phyloP scores from a whole-genome alignment of 2,329 filamentous ascomycete species.

The Aspergillus intermedius region DNA sequence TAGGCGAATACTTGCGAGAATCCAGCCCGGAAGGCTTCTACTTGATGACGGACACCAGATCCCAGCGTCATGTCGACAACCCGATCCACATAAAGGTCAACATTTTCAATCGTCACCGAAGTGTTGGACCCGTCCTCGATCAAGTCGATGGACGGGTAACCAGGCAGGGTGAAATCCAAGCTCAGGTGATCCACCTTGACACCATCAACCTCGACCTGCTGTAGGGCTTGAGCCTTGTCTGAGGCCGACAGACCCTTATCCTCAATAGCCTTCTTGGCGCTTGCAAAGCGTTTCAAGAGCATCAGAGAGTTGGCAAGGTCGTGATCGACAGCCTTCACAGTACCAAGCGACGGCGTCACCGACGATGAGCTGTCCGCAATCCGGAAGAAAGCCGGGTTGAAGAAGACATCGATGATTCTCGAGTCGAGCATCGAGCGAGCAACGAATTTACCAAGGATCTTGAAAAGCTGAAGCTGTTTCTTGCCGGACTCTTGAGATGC shows the following conservation, averaged over 20 bases:
- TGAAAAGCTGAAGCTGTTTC: conserved; percentile 81
- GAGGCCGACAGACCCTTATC: conserved; percentile 59
- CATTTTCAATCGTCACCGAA: conserved; percentile 79
- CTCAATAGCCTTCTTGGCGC: conserved; percentile 75
- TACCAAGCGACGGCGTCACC: conserved; percentile 76
- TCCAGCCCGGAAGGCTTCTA: conserved; percentile 82
- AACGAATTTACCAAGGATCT: conserved; percentile 91
- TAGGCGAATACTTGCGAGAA: conserved; percentile 98
- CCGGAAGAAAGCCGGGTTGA: conserved; percentile 97
- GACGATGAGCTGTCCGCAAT: conserved; percentile 65
- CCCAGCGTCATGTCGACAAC: conserved; percentile 89
- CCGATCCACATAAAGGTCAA: conserved; percentile 78
- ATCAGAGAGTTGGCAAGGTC: conserved; percentile 79
- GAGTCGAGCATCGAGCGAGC: conserved; percentile 98
- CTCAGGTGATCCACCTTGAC: conserved; percentile 78
- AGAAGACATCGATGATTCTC: conserved; percentile 92
- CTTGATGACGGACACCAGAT: conserved; percentile 78
- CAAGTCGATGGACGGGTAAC: conserved; percentile 81
- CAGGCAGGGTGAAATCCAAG: conserved; percentile 90
- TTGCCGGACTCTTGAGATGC: conserved; percentile 70
- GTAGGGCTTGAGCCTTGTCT: conserved; percentile 64
- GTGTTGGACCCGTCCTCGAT: conserved; percentile 66
- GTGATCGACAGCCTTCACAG: conserved; percentile 82
- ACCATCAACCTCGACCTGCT: conserved; percentile 66
- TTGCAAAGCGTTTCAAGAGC: conserved; percentile 77